Evolutionary conservation across 192 early-diverging fungal species (phyloP).

Genomic region (Backusella psychrophila): DNA sequence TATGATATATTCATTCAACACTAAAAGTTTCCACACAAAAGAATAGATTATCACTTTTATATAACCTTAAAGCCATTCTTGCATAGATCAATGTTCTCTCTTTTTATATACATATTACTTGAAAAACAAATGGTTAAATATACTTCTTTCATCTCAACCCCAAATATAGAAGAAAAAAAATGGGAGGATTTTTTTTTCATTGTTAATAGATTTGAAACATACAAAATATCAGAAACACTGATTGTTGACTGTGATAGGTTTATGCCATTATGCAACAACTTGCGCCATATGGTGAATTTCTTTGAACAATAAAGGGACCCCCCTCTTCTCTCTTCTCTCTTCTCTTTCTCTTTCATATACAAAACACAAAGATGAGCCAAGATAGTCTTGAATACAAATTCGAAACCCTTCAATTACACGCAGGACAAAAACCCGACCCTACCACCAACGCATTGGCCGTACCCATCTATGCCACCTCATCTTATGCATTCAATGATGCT

Average conservation of each 20-base stretch:
- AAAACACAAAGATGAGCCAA: neutral
- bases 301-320: neutral
- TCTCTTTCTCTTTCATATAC: neutral
- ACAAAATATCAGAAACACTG: neutral
- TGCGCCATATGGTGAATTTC: neutral
- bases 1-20: too few species aligned
- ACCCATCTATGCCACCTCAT: slow-evolving; percentile 88
- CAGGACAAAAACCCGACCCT: slow-evolving; percentile 61
- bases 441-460: slow-evolving; percentile 79
- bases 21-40: too few species aligned
- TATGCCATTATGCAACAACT: neutral
- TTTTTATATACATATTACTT: too few species aligned
- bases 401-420: slow-evolving; percentile 91
- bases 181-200: too few species aligned
- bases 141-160: neutral
- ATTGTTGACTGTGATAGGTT: neutral
- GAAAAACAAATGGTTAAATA: neutral
- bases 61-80: too few species aligned
- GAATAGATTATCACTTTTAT: too few species aligned
- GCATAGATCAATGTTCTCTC: too few species aligned
- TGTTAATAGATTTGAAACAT: neutral
- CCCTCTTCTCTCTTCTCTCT: neutral
- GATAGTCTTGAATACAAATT: slow-evolving; percentile 52
- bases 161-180: neutral
- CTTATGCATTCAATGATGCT: slow-evolving; percentile 76